Evolutionary conservation across 805 yeast genomes (phyloP), one percentile per base, ranked within the genome.

Genomic region (Myxozyma geophila): DNA sequence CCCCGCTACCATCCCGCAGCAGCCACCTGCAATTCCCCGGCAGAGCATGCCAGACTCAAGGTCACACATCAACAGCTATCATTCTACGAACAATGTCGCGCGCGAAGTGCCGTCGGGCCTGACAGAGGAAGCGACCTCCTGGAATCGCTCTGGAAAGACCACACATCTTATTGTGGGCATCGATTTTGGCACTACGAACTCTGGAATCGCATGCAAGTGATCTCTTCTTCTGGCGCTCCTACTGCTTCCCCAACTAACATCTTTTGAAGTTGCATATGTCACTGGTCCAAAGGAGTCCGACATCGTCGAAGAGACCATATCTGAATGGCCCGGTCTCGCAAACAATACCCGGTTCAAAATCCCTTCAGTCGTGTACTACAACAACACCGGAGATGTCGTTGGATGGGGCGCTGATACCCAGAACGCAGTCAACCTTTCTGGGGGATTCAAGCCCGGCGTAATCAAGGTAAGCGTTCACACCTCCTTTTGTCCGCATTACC

Each of bases 101-200:
- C 37, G 43, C 2, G 56, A 53, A 41, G 56, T 53, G 23, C 56
- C 56, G 1, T 21, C 56, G 1, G 44, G 44, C 1, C 28, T 53
- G 2, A 3, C 33, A 23, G 56, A 53, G 1, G 39, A 12, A 13
- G 19, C 35, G 4, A 19, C 37, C 21, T 13, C 44, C 9, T 21
- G 36, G 39, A 37, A 28, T 5, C 47, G 56, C 4, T 4, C 37
- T 1, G 56, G 47, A 4, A 53, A 19, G 33, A 15, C 39, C 19
- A 53, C 50, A 1, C 46, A 36, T 13, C 57, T 65, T 13, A 62
- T 65, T 28, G 64, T 65, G 19, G 68, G 68, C 12, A 65, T 65
- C n/a, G 68, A 65, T 44, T 65, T 65, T 54, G 68, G 67, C 15
- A 65, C 68, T 4, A 63, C 68, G 13, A 51, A 55, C 21, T 54